Evolutionary conservation across 768 basidiomycete genomes (phyloP).

Genomic region (Macrocybe gigantea): DNA sequence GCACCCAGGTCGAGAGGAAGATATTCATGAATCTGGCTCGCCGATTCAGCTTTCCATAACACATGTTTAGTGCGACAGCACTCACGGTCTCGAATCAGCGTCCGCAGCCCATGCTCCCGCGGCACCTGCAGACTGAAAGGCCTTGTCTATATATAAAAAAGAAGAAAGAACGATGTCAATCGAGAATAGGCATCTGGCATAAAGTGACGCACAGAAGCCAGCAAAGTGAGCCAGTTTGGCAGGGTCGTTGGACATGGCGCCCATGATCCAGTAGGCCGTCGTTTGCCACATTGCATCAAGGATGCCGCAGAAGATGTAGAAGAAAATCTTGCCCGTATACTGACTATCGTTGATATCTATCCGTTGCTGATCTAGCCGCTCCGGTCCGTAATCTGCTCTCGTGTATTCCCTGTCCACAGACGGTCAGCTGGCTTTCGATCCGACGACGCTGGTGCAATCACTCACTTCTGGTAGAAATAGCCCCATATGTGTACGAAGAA

Average conservation of each 20-base stretch:
- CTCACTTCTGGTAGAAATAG: slow-evolving; percentile 69
- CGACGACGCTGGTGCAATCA: slow-evolving; percentile 2
- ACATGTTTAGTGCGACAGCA: slow-evolving; percentile 6
- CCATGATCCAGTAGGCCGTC: slow-evolving; percentile 77
- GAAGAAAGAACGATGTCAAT: background rate
- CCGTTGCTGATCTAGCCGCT: slow-evolving; percentile 21
- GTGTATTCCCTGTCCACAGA: slow-evolving; percentile 45
- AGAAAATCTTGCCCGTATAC: slow-evolving; percentile 52
- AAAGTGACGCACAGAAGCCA: slow-evolving; percentile 62
- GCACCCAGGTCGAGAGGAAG: slow-evolving; percentile 67
- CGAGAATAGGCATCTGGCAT: background rate
- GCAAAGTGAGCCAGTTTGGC: slow-evolving; percentile 74
- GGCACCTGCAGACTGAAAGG: slow-evolving; percentile 72
- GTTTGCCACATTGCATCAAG: slow-evolving; percentile 87
- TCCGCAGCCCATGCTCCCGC: slow-evolving; percentile 73
- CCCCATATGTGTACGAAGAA: slow-evolving; percentile 73
- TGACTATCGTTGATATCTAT: slow-evolving; percentile 54
- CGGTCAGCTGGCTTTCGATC: background rate
- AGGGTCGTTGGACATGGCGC: slow-evolving; percentile 82
- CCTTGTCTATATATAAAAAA: slow-evolving; percentile 43
- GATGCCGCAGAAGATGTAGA: slow-evolving; percentile 71
- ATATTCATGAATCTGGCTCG: slow-evolving; percentile 56
- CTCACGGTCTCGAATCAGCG: slow-evolving; percentile 55
- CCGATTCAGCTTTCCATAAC: background rate
- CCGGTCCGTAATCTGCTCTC: slow-evolving; percentile 35